Evolutionary conservation across 2,329 filamentous ascomycete species (phyloP).

Genomic region (Colletotrichum sp.): DNA sequence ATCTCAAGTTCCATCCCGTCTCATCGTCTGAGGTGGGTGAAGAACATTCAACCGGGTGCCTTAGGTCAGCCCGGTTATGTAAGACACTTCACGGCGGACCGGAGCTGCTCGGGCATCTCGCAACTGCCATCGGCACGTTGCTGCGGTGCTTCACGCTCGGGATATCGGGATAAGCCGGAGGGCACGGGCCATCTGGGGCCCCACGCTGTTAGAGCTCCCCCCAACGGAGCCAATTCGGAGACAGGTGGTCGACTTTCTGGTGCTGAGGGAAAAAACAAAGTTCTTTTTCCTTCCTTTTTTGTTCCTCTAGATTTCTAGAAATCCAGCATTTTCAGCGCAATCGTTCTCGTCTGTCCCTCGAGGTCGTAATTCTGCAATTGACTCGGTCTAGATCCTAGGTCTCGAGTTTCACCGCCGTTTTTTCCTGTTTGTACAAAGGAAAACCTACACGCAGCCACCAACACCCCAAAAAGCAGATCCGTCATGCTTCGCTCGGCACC

Average conservation of each 20-base stretch:
- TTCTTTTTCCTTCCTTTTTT: neutral
- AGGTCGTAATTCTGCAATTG: neutral
- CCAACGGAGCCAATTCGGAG: conserved; percentile 14
- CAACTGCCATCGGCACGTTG: neutral
- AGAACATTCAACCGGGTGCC: neutral
- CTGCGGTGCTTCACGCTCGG: neutral
- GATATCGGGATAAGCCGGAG: conserved; percentile 14
- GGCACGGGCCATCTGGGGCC: neutral
- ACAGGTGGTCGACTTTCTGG: neutral
- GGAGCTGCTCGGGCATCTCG: neutral
- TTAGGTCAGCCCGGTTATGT: neutral
- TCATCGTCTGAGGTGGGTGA: neutral
- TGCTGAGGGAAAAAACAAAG: conserved; percentile 1
- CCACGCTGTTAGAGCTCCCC: conserved; percentile 6
- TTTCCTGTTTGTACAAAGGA: neutral
- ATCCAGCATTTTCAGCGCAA: neutral
- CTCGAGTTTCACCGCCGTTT: neutral
- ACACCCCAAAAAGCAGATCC: neutral
- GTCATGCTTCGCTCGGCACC: conserved; percentile 18
- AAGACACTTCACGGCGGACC: neutral
- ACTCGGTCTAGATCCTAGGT: neutral
- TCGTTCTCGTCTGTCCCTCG: neutral
- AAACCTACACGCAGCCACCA: neutral
- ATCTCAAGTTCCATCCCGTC: neutral
- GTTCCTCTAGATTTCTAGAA: neutral